Evolutionary conservation across 208 protist genomes (phyloP).

Genomic region (Leishmania mexicana): DNA sequence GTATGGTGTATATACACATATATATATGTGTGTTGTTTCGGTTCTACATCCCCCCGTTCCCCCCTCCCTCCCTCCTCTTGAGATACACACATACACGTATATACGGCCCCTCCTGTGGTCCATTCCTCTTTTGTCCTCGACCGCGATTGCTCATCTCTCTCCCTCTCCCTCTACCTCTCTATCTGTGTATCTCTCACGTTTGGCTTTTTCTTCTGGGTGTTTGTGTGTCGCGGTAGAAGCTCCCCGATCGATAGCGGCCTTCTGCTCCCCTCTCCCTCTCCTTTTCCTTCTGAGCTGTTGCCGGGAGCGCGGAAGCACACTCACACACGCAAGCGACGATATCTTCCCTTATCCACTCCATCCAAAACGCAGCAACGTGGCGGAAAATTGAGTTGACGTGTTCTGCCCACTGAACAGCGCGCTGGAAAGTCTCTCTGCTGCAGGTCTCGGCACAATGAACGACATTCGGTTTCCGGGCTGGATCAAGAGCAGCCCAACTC

Average conservation of each 20-base stretch:
- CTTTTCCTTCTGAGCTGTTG: too few relatives aligned
- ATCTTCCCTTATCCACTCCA: not conserved
- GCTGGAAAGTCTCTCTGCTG: not conserved
- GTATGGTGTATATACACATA: not conserved
- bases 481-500: constrained; percentile 59
- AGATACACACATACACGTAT: not conserved
- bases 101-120: not conserved
- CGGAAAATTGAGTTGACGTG: not conserved
- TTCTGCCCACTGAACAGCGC: not conserved
- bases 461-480: constrained; percentile 76
- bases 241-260: not conserved
- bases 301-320: not conserved
- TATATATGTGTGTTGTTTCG: not conserved
- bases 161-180: not conserved
- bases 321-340: not conserved
- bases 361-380: not conserved
- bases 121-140: not conserved
- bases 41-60: not conserved
- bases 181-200: not conserved
- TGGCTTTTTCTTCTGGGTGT: not conserved
- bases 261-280: not conserved
- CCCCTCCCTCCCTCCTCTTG: not conserved
- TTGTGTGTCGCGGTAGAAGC: not conserved
- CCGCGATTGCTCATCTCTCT: not conserved
- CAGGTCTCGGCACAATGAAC: constrained; percentile 46